Evolutionary conservation across 2,329 filamentous ascomycete genomes (phyloP).

Genomic region (Epichloe gansuensis): DNA sequence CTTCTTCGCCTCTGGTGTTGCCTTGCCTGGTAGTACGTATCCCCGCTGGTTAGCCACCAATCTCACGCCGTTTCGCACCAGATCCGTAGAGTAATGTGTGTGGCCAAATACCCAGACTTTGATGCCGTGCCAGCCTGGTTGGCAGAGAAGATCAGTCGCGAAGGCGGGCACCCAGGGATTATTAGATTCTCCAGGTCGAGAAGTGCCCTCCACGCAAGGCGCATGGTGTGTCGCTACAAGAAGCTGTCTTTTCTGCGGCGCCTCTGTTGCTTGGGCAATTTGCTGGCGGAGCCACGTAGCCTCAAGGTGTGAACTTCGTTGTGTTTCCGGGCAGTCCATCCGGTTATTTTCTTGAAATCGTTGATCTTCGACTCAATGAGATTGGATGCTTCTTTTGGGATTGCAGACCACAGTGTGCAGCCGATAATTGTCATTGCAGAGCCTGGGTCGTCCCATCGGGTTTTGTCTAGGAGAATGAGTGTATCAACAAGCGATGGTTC

Average conservation of each 20-base stretch:
- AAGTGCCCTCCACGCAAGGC: conserved; percentile 11
- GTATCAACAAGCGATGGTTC: conserved; percentile 26
- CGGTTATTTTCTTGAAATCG: conserved; percentile 41
- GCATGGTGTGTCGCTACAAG: conserved; percentile 47
- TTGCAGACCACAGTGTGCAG: conserved; percentile 44
- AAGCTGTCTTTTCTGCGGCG: conserved; percentile 16
- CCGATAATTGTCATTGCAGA: conserved; percentile 40
- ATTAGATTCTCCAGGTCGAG: too few relatives aligned
- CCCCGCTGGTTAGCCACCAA: conserved; percentile 35
- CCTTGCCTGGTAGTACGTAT: conserved; percentile 19
- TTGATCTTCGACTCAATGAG: conserved; percentile 32
- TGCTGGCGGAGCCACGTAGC: conserved; percentile 34
- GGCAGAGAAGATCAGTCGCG: conserved; percentile 25
- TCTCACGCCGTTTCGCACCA: conserved; percentile 19
- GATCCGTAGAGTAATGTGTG: conserved; percentile 32
- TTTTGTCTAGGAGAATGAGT: conserved; percentile 32
- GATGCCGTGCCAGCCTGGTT: conserved; percentile 21
- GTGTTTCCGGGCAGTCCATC: conserved; percentile 38
- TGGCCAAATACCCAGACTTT: conserved; percentile 35
- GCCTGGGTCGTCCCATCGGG: conserved; percentile 25
- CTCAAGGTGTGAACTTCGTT: conserved; percentile 33
- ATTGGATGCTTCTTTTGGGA: conserved; percentile 26
- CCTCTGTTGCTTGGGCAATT: conserved; percentile 7
- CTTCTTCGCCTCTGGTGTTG: neutral
- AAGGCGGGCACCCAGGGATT: too few relatives aligned